Base-by-base conservation (phyloP, 2,329 filamentous ascomycete genomes). In the Hypoxylon sp. region DNA sequence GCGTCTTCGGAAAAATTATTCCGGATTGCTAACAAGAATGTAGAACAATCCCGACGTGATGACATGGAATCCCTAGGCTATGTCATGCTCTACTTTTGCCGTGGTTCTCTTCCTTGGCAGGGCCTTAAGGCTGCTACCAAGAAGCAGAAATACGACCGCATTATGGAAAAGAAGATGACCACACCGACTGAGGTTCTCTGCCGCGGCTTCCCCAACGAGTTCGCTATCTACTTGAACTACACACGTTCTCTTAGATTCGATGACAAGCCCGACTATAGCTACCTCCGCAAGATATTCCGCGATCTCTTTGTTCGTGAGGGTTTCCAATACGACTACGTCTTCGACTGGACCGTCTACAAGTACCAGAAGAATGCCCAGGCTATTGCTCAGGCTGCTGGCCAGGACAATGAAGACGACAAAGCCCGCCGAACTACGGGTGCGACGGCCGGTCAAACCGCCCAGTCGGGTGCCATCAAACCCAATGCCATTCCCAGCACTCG, bases 101-200 rank as follows among this genome's bases (percentile, higher is more conserved):
- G 96, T 82, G 96, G 96, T 71, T 98, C 94, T 72, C 93, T 99
- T 63, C 96, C 96, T 69, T 99, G 96, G 96, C 96, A 99, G 86
- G 96, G 96, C 63, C 87, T 98, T 60, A 98, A 98, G 89, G 95
- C 95, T 85, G 95, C 95, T 75, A 98, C 94, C 74, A 98, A 98
- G 90, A 98, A 98, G 91, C 95, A 98, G 86, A 99, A 99, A 87
- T 98, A 99, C 80, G 96, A 99, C 84, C 90, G 95, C 73, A 99
- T 99, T 85, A 98, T 98, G 95, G 96, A 99, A 88, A 99, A 99
- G 91, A 99, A 99, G 93, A 98, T 98, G 96, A 99, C 96, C 13
- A 99, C 96, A 2, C 94, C 96, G 7, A 98, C 95, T 75, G 95
- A 99, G 84, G 94, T 98, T 52, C 93, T 99, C 53, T 99, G 96